Evolutionary conservation across 768 basidiomycete genomes (phyloP), one percentile per base, ranked within the genome.

Genomic region (Leucocoprinus sp.): DNA sequence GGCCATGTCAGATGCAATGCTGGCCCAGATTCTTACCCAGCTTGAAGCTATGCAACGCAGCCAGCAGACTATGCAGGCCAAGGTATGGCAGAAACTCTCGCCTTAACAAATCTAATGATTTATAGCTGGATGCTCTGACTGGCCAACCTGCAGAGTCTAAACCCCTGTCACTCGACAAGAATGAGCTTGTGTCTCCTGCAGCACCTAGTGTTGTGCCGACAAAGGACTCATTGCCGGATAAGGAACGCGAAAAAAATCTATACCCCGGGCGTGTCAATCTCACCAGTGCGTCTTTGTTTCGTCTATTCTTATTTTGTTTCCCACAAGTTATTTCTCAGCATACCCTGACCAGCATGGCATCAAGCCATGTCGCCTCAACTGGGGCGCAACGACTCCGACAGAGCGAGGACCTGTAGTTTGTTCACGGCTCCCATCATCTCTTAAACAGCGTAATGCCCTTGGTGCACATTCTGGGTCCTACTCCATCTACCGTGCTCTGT

Each of bases 331-430:
- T n/a, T n/a, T n/a, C n/a, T n/a, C 47, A 73, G 71, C 91, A 1
- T 95, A 96, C 61, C 92, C 93, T n/a, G 87, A 86, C 56, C 92
- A 96, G 57, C 81, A 88, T 57, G 90, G 90, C 6, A 90, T 93
- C 58, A 67, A 74, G 29, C 93, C 95, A 0, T 74, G 78, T 57
- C 78, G 81, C 0, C 71, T 98, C 15, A 64, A 69, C 19, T 97
- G 95, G 95, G 93, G 91, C 19, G 86, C 83, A 0, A 21, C 70
- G 2, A 70, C 78, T 36, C 71, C 87, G 17, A 50, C 57, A 5
- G 64, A 70, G 5, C 87, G 93, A 17, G 95, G 95, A 0, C 91
- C 93, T 2, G 72, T 97, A 50, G 76, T 98, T 48, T 90, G 87
- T 59, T 92, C 87, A 1, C 84, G 93, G 19, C 81, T 93, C 17